These are phyloP conservation scores for Austroboletus olivaceoglutinosus DNA, from an alignment of 1,284 basidiomycete genomes.

Conservation along the genomic window DNA sequence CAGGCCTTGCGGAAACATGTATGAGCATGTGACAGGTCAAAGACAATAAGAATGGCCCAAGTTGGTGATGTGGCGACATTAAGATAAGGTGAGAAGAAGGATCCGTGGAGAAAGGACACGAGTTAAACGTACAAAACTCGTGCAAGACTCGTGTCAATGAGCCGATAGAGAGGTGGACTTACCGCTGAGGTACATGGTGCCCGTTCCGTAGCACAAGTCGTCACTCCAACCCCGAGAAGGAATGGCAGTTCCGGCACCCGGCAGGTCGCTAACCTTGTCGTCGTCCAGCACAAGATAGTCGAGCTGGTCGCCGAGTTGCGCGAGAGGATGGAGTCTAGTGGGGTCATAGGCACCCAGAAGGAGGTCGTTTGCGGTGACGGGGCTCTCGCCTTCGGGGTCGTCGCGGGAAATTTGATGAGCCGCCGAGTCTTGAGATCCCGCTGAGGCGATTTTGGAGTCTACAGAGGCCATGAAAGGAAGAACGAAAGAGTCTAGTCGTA, in stretches of 20 bases:
- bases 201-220: constrained; percentile 98
- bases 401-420: constrained; percentile 52
- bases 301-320: constrained; percentile 82
- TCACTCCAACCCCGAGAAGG: constrained; percentile 98
- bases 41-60: constrained; percentile 70
- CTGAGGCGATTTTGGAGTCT: constrained; percentile 21
- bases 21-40: constrained; percentile 70
- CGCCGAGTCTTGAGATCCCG: constrained; percentile 41
- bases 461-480: constrained; percentile 30
- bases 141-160: constrained; percentile 47
- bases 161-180: constrained; percentile 59
- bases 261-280: constrained; percentile 85
- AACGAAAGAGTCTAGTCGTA: constrained; percentile 13
- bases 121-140: constrained; percentile 48
- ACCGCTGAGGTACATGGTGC: constrained; percentile 98
- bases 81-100: constrained; percentile 66
- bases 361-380: constrained; percentile 78
- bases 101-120: constrained; percentile 38
- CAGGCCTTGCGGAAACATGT: constrained; percentile 70
- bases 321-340: constrained; percentile 86
- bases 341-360: constrained; percentile 86
- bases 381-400: constrained; percentile 44
- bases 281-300: constrained; percentile 93
- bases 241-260: constrained; percentile 82
- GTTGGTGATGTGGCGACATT: constrained; percentile 45